These are phyloP conservation scores for Taphrina flavorubra DNA, from an alignment of 1,139 yeast genomes.

Conservation along the genomic window DNA sequence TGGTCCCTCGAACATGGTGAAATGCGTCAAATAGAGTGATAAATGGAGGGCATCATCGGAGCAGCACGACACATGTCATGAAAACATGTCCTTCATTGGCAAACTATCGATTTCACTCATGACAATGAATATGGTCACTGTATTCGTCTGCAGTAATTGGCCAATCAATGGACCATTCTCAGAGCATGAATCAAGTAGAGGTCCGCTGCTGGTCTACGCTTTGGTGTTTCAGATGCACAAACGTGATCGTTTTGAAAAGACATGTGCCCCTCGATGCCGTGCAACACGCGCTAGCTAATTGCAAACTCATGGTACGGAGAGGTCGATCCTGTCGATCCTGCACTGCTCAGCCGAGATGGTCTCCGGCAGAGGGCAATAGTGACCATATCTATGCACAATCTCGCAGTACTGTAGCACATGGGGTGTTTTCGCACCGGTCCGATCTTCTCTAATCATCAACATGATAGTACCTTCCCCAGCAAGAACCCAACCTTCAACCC, in stretches of 20 bases:
- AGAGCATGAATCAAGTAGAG: no score
- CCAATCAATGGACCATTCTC: no score
- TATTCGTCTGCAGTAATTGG: no score
- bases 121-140: no score
- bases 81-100: no score
- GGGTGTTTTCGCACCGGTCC: neutral
- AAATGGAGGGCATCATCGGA: no score
- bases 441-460: neutral
- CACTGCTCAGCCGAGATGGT: neutral
- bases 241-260: neutral
- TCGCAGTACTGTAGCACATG: constrained; percentile 1
- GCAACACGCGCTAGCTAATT: neutral
- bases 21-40: no score
- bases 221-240: neutral
- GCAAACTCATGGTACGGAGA: neutral
- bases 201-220: neutral
- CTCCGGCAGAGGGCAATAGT: constrained; percentile 1
- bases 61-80: no score
- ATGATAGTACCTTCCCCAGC: neutral
- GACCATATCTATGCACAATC: neutral
- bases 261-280: neutral
- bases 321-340: neutral
- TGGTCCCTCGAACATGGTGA: no score
- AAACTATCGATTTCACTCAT: no score
- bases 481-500: neutral